Evolutionary conservation across 1,284 basidiomycete species (phyloP), one percentile per base, ranked within the genome.

Genomic region (Heterobasidion irregulare): DNA sequence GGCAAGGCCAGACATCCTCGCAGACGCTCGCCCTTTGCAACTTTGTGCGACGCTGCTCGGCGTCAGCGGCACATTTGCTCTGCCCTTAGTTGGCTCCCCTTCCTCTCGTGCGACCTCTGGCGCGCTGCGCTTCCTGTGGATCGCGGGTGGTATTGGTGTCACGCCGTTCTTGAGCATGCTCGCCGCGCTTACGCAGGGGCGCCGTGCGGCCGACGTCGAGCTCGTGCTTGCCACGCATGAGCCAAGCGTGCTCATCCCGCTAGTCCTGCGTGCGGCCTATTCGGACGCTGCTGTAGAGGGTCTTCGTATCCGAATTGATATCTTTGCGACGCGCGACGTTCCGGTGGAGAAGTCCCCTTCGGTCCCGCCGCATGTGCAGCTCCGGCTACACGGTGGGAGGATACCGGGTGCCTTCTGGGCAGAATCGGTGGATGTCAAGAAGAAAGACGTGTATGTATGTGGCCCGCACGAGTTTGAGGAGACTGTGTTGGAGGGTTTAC

Each of bases 161-260:
- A 84, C 81, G 9, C 81, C 80, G 0, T 83, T 81, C 65, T 60
- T 84, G 36, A 73, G 73, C 51, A 76, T 83, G 75, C 66, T 81
- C 2, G 60, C 59, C 34, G 64, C 65, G 7, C 59, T 75, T 34
- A 58, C 62, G 36, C 57, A 63, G 10, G 54, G 60, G 16, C 50
- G 53, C 47, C 19, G 47, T 55, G 58, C 18, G 56, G 41, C 54
- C 63, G 72, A 79, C 54, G 69, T 82, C 48, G 64, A 69, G 0
- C 63, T 83, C 47, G 60, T 77, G 5, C 58, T 82, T 1, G 72
- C 79, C 0, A 77, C 79, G 6, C 68, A 75, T 19, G 80, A 82
- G 59, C 78, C 79, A 0, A 69, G 75, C 2, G 68, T 79, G 1
- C 64, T 80, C 12, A 56, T 79, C 4, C 63, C 65, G 0, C 68